Evolutionary conservation across 2,329 filamentous ascomycete genomes (phyloP).

Genomic region (Coccinonectria pachysandricola): DNA sequence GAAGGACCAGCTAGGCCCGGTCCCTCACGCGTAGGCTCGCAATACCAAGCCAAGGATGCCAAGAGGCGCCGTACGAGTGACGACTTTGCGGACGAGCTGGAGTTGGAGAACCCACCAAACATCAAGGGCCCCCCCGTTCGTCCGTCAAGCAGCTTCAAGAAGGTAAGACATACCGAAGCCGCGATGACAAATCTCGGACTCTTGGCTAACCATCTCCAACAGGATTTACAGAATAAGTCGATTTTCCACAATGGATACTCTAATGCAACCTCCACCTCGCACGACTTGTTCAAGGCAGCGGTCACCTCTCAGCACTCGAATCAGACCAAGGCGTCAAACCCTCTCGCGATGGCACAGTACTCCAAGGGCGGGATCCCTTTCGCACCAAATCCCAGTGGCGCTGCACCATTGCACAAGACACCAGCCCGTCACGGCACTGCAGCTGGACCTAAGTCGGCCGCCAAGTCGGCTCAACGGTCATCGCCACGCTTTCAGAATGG

Average conservation of each 20-base stretch:
- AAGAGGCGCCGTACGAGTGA: conserved; percentile 76
- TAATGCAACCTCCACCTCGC: conserved; percentile 41
- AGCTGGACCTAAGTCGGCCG: conserved; percentile 40
- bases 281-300: conserved; percentile 55
- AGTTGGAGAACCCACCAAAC: conserved; percentile 44
- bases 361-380: conserved; percentile 87
- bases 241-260: conserved; percentile 52
- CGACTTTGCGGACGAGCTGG: conserved; percentile 53
- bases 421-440: conserved; percentile 46
- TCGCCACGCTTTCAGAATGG: conserved; percentile 83
- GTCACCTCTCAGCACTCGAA: conserved; percentile 57
- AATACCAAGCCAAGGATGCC: conserved; percentile 58
- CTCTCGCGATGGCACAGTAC: conserved; percentile 76
- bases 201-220: conserved; percentile 26
- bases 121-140: conserved; percentile 79
- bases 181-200: neutral
- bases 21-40: conserved; percentile 41
- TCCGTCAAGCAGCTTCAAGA: conserved; percentile 60
- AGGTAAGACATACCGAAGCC: conserved; percentile 40
- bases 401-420: conserved; percentile 54
- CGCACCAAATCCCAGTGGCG: conserved; percentile 55
- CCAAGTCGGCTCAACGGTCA: conserved; percentile 52
- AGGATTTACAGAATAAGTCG: conserved; percentile 53
- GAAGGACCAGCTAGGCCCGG: conserved; percentile 35
- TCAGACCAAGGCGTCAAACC: conserved; percentile 53